A percentile compares a stretch with the other conserved stretches of the same genome.
phyloP scores from a whole-genome alignment of 192 early-diverging fungal genomes.

The Coemansia sp. region DNA sequence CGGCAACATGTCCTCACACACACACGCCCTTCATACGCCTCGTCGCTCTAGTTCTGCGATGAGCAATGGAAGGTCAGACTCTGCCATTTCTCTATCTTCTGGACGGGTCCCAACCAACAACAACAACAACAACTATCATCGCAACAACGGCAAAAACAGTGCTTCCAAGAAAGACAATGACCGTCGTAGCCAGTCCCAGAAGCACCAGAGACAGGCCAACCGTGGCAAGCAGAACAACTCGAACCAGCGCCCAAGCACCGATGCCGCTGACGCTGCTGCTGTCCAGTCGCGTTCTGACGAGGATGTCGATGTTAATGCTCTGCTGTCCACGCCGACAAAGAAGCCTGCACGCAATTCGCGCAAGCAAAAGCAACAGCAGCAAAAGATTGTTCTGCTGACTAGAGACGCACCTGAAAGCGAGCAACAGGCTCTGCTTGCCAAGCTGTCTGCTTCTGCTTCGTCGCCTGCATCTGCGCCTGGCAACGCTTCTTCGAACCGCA shows the following conservation, averaged over 20 bases:
- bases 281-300: constrained; percentile 5
- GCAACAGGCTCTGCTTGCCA: constrained; percentile 25
- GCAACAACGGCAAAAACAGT: background rate
- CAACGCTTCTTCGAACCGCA: background rate
- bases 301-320: background rate
- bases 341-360: constrained; percentile 5
- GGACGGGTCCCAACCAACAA: background rate
- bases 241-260: constrained; percentile 22
- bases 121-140: constrained; percentile 3
- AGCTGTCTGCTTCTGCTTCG: constrained; percentile 4
- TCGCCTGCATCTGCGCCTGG: constrained; percentile 1
- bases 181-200: constrained; percentile 13
- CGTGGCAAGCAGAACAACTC: constrained; percentile 40
- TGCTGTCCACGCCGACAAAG: constrained; percentile 23
- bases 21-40: background rate
- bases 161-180: background rate
- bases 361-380: constrained; percentile 13
- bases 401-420: constrained; percentile 21
- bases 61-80: constrained; percentile 2
- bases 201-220: constrained; percentile 14
- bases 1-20: constrained; percentile 1
- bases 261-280: constrained; percentile 1
- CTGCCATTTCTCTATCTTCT: background rate
- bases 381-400: constrained; percentile 21
- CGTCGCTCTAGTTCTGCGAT: constrained; percentile 1